Evolutionary conservation across 2,329 filamentous ascomycete species (phyloP).

Genomic region (Talaromyces amestolkiae): DNA sequence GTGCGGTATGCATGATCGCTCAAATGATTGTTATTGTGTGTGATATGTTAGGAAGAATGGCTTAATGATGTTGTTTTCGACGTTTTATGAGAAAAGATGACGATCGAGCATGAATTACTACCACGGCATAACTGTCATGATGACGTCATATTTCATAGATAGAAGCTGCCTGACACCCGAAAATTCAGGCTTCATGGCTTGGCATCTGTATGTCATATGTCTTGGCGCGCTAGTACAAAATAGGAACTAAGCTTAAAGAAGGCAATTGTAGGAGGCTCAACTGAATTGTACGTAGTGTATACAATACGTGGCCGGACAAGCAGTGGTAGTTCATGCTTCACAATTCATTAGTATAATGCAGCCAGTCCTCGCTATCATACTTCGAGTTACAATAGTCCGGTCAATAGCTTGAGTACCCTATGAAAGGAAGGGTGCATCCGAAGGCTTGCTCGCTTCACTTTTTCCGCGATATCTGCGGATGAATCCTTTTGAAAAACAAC

Average conservation of each 20-base stretch:
- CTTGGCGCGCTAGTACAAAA: not conserved
- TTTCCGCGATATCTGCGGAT: not conserved
- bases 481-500: not conserved
- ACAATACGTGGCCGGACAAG: not conserved
- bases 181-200: not conserved
- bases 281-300: not conserved
- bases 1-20: slow-evolving; percentile 9
- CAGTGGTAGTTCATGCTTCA: not conserved
- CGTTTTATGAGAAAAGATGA: not conserved
- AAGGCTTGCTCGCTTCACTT: not conserved
- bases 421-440: not conserved
- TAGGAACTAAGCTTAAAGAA: not conserved
- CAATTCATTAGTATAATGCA: not conserved
- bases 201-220: not conserved
- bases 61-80: too few relatives aligned
- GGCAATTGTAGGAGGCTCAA: not conserved
- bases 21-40: not conserved
- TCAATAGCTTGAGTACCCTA: not conserved
- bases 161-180: not conserved
- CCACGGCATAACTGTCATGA: not conserved
- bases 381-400: not conserved
- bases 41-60: not conserved
- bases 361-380: not conserved
- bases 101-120: not conserved
- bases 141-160: slow-evolving; percentile 1